Conservation (phyloP, 2,329 filamentous ascomycete genomes). For the Fusarium sp. region DNA sequence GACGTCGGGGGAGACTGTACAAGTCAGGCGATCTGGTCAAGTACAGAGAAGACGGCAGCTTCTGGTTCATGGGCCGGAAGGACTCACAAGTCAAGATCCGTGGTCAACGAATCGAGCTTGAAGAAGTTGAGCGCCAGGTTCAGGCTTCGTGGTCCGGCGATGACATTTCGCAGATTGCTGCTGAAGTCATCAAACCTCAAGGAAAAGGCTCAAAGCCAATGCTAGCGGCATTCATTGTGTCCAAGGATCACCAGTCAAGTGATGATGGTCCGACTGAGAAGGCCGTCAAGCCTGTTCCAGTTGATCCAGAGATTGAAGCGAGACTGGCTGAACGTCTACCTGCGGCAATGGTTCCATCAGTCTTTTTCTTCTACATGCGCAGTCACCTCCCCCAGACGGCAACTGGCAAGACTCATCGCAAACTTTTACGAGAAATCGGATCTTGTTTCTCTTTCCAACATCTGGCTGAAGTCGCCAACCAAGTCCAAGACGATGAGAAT, state of each 20-base stretch:
- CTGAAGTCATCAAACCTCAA: neutral
- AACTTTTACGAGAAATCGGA: conserved; percentile 16
- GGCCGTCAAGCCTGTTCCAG: neutral
- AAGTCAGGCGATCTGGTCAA: conserved; percentile 60
- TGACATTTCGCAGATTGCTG: neutral
- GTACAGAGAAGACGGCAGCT: conserved; percentile 53
- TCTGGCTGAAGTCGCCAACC: conserved; percentile 50
- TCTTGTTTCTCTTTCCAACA: conserved; percentile 40
- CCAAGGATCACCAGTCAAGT: neutral
- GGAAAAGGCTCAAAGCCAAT: neutral
- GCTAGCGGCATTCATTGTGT: neutral
- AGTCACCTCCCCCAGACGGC: conserved; percentile 21
- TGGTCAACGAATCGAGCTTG: conserved; percentile 65
- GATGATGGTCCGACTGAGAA: neutral
- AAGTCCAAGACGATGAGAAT: neutral
- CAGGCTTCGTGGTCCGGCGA: neutral
- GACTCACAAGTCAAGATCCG: conserved; percentile 69
- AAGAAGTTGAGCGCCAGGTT: conserved; percentile 35
- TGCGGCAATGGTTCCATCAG: conserved; percentile 28
- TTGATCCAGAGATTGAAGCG: neutral
- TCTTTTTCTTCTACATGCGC: conserved; percentile 16
- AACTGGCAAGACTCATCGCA: conserved; percentile 32
- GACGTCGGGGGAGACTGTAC: conserved; percentile 47
- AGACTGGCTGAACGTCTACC: conserved; percentile 17
- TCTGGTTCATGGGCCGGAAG: conserved; percentile 63